Percentiles rank a stretch among this genome's conserved stretches.
These are phyloP conservation scores for Anisogramma anomala DNA, from an alignment of 2,329 filamentous ascomycete genomes.

Conservation along the genomic window DNA sequence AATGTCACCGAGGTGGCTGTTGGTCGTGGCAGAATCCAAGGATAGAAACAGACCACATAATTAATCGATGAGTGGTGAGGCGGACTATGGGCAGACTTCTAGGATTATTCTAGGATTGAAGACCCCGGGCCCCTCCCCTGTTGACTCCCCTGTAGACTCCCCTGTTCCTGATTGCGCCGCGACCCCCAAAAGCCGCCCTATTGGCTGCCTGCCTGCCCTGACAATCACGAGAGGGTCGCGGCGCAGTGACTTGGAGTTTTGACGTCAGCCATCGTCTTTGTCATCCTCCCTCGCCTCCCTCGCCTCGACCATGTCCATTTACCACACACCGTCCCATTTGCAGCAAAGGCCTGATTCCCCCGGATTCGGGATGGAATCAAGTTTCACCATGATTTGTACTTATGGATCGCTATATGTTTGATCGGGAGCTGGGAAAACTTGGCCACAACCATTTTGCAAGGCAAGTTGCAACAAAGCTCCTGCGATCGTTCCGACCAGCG, in stretches of 20 bases:
- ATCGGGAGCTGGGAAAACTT: slow-evolving; percentile 61
- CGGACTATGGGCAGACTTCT: too few species aligned
- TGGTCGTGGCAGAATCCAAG: too few species aligned
- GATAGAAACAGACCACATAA: too few species aligned
- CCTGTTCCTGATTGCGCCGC: background rate
- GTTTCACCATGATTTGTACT: slow-evolving; percentile 11
- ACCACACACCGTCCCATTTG: too few species aligned
- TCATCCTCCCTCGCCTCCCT: background rate
- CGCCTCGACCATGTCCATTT: background rate
- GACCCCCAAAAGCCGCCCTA: too few species aligned
- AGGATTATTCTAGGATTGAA: too few species aligned
- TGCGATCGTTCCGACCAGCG: slow-evolving; percentile 57
- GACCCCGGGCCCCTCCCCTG: too few species aligned
- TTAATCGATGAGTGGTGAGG: too few species aligned
- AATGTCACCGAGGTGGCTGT: too few species aligned
- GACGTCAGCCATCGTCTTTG: background rate
- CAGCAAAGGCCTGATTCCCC: too few species aligned
- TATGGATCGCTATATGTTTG: slow-evolving; percentile 67
- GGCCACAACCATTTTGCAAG: slow-evolving; percentile 52
- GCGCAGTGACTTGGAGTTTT: background rate
- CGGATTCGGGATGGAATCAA: background rate
- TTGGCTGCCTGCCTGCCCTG: too few species aligned
- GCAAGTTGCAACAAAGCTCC: slow-evolving; percentile 51
- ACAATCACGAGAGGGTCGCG: background rate
- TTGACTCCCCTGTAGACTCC: too few species aligned